These are phyloP conservation scores for Pichia sp. DNA, from an alignment of 1,139 yeast species.

Conservation along the genomic window DNA sequence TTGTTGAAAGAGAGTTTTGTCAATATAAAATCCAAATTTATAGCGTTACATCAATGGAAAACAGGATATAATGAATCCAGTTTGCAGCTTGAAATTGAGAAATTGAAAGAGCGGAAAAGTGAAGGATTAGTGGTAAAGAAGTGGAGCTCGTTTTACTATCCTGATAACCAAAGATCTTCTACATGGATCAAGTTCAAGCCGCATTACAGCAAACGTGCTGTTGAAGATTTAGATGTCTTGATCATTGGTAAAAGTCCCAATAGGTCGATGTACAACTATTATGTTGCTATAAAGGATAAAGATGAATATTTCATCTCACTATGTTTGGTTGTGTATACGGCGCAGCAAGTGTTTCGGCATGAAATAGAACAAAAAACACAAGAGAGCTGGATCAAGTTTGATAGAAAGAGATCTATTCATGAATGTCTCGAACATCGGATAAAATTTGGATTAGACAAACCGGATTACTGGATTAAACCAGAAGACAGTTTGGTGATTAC, in stretches of 20 bases:
- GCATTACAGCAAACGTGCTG: constrained; percentile 78
- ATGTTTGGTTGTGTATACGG: constrained; percentile 81
- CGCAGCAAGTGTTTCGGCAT: constrained; percentile 53
- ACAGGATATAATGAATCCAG: constrained; percentile 30
- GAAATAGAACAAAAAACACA: constrained; percentile 49
- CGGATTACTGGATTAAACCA: constrained; percentile 77
- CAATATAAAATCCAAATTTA: constrained; percentile 32
- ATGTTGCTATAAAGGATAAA: constrained; percentile 9
- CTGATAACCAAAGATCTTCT: constrained; percentile 48
- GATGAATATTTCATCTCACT: constrained; percentile 43
- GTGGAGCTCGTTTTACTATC: constrained; percentile 44
- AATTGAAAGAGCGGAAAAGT: no score
- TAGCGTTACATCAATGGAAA: constrained; percentile 40
- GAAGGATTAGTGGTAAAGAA: constrained; percentile 83
- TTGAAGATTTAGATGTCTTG: constrained; percentile 74
- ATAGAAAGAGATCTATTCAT: not conserved
- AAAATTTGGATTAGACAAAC: constrained; percentile 44
- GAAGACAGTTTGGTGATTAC: constrained; percentile 72
- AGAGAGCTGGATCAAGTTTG: constrained; percentile 48
- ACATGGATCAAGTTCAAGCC: constrained; percentile 88
- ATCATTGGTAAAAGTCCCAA: constrained; percentile 55
- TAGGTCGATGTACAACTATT: constrained; percentile 6
- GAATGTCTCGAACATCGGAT: constrained; percentile 45
- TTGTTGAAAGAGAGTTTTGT: not conserved
- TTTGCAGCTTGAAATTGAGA: no score